Percentiles rank a stretch among this genome's conserved stretches.
Evolutionary conservation across 78 protist genomes (phyloP).

Genomic region (Monocercomonoides exilis): DNA sequence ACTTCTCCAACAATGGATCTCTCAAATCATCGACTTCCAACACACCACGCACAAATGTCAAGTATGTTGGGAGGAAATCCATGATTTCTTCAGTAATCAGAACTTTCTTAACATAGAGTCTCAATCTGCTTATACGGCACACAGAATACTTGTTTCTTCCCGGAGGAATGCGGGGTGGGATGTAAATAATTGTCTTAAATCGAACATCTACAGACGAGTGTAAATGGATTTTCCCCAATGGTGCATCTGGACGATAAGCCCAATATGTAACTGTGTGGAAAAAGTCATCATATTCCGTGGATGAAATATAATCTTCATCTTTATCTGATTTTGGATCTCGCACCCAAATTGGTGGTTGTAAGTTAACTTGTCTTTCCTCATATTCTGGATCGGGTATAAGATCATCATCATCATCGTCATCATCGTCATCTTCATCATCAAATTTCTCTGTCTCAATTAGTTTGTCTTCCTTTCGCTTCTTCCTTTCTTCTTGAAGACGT

Average conservation of each 20-base stretch:
- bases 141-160: background rate
- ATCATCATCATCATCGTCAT: background rate
- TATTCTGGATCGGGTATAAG: background rate
- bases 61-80: conserved; percentile 89
- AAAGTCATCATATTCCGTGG: background rate
- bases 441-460: background rate
- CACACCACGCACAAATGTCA: conserved; percentile 86
- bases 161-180: background rate
- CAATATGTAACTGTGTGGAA: background rate
- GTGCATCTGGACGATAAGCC: background rate
- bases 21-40: conserved; percentile 91
- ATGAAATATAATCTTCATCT: background rate
- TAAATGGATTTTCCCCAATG: background rate
- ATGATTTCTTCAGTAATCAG: conserved; percentile 71
- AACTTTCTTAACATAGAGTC: conserved; percentile 78
- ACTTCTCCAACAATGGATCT: too few relatives aligned
- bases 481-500: background rate
- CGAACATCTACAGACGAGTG: background rate
- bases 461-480: background rate
- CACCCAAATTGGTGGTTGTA: background rate
- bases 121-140: background rate
- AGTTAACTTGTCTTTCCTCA: background rate
- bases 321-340: conserved; percentile 21
- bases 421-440: too few relatives aligned
- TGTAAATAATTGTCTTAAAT: background rate